Conservation (phyloP, 1,284 basidiomycete species). For the Trametes versicolor region DNA sequence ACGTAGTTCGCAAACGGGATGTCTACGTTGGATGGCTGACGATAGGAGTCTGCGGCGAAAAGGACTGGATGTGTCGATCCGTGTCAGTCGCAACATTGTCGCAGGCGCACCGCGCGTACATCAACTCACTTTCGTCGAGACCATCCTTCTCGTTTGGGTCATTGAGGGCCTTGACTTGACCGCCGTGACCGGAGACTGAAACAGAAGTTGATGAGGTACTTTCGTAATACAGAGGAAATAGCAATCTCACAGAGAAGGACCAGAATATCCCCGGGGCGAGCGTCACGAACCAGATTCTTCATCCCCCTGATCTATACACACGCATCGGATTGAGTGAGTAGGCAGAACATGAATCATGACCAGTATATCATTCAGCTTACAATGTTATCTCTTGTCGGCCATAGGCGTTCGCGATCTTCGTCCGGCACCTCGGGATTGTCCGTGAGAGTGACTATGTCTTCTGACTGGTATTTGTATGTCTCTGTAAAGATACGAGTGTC, state of each 20-base stretch:
- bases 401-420: neutral
- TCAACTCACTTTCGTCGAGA: constrained; percentile 2
- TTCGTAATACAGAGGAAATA: neutral
- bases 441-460: constrained; percentile 1
- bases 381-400: neutral
- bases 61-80: neutral
- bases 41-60: neutral
- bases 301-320: constrained; percentile 3
- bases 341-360: too few relatives aligned
- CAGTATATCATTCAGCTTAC: neutral
- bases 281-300: neutral
- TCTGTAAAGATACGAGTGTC: neutral
- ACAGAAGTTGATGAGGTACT: neutral
- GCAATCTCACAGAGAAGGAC: constrained; percentile 2
- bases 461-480: neutral
- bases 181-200: constrained; percentile 4
- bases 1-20: constrained; percentile 4
- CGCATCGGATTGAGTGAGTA: too few relatives aligned
- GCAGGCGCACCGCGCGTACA: too few relatives aligned
- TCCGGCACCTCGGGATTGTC: neutral
- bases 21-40: neutral
- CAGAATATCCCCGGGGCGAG: neutral
- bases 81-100: neutral
- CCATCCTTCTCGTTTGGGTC: constrained; percentile 1
- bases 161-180: neutral